Base-by-base conservation (phyloP, 176 grass and related monocot species). In the Bothriochloa decipiens region DNA sequence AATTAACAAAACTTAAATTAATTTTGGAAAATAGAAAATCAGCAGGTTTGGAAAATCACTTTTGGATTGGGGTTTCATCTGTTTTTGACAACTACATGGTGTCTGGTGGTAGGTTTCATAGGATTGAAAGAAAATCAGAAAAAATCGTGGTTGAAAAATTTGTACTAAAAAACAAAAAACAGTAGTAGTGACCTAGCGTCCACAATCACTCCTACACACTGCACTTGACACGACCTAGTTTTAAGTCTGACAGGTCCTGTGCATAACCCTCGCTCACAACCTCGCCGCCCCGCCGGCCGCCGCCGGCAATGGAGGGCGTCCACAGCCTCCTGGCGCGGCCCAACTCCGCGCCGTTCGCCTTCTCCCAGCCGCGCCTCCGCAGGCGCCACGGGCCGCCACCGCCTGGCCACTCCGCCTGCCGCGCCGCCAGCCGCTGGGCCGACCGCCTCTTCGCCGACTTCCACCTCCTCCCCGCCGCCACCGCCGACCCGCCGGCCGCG, bases 401-500 rank as follows among this genome's bases (percentile, higher is more conserved):
- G 37, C 29, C 76, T 0, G 32, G 46, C 46, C 23, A 81, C n/a
- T 10, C 68, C 82, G 65, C 82, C 84, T 95, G 92, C 89, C 86
- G 89, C 68, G 90, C 93, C 89, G 80, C 87, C n/a, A 89, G 90
- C 82, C 86, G 86, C 83, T 98, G 96, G 93, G 96, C 96, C 18
- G 91, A 98, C 84, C 92, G 95, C 86, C 93, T 98, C 68, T 87
- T 95, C 85, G 86, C 89, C 16, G 93, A 98, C 82, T 96, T 98
- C 88, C 86, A 98, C 83, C 84, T 91, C 33, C 85, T 91, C 81
- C 85, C 92, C 52, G 1, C 82, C 67, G 37, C 94, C 41, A 33
- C 84, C 14, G 13, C 80, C 70, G 83, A 89, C 3, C 84, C 77
- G 18, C 68, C 75, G 12, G 58, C 58, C 27, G 69, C 74, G n/a